Conservation (phyloP, 352 stramenopile genomes). For the Ophiocytium majus region DNA sequence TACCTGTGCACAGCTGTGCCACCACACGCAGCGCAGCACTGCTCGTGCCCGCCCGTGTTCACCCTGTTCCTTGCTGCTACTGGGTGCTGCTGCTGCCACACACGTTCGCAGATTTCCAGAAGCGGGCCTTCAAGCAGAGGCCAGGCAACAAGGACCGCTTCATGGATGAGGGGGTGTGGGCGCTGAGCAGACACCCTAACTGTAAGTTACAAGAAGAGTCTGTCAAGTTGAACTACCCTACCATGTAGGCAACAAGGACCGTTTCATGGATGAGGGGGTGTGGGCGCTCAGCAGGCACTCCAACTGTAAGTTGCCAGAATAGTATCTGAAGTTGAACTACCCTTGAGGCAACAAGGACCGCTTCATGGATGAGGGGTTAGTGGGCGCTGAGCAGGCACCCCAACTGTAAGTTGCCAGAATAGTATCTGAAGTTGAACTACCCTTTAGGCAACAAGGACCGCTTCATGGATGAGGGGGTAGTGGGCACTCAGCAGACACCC, state of each 20-base stretch:
- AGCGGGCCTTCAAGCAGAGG: constrained; percentile 49
- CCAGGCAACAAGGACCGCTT: constrained; percentile 40
- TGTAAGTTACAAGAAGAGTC: constrained; percentile 26
- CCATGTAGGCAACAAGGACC: constrained; percentile 31
- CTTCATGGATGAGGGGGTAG: constrained; percentile 32
- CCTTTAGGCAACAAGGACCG: constrained; percentile 35
- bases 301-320: constrained; percentile 32
- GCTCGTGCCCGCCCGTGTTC: no score
- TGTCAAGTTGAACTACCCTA: no score
- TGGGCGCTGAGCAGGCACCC: constrained; percentile 46
- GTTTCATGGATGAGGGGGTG: constrained; percentile 33
- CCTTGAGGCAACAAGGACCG: constrained; percentile 33
- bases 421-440: no score
- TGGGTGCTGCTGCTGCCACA: no score
- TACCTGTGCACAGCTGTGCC: no score
- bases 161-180: constrained; percentile 34
- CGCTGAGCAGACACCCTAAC: constrained; percentile 47
- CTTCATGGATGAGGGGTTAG: constrained; percentile 32
- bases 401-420: no score
- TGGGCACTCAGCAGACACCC: constrained; percentile 47
- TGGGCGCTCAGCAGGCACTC: constrained; percentile 46
- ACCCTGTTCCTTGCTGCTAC: no score
- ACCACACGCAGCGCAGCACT: no score
- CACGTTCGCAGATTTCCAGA: constrained; percentile 28
- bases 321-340: no score